Percentiles rank a stretch among this genome's conserved stretches.
These are phyloP conservation scores for Phanerodontia chrysosporium DNA, from an alignment of 768 basidiomycete genomes.

Conservation along the genomic window DNA sequence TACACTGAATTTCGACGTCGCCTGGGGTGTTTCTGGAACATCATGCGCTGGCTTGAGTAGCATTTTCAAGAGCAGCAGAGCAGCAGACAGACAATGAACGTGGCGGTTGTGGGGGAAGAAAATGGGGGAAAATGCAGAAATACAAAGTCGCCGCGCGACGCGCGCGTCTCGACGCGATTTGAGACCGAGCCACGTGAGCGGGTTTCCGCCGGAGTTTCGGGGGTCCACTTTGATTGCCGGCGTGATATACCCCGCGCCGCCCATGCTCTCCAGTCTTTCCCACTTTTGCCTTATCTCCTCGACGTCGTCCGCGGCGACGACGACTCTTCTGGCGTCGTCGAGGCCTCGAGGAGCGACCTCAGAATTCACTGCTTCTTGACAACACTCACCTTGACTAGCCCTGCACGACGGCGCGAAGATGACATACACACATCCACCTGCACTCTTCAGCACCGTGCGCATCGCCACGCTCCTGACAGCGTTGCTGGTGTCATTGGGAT, in stretches of 20 bases:
- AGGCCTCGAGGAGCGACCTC: no score
- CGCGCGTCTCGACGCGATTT: slow-evolving; percentile 6
- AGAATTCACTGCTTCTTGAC: no score
- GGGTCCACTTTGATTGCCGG: not conserved
- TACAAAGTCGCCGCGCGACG: not conserved
- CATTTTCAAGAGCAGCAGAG: not conserved
- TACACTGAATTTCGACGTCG: slow-evolving; percentile 2
- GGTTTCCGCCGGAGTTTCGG: not conserved
- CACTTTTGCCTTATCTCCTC: not conserved
- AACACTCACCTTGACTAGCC: no score
- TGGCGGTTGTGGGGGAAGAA: not conserved
- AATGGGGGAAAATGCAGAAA: not conserved
- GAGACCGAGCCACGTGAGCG: not conserved
- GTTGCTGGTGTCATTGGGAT: slow-evolving; percentile 27
- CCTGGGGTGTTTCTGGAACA: not conserved
- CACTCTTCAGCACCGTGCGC: slow-evolving; percentile 16
- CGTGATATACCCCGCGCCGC: not conserved
- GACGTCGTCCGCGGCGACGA: not conserved
- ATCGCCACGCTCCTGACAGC: slow-evolving; percentile 24
- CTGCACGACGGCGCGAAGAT: not conserved
- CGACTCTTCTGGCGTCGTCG: not conserved
- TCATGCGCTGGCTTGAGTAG: not conserved
- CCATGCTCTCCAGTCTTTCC: not conserved
- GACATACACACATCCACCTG: slow-evolving; percentile 1
- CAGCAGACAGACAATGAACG: not conserved